Conservation (phyloP, 371 early-diverging fungal genomes). For the Dinochytrium kinnereticum region DNA sequence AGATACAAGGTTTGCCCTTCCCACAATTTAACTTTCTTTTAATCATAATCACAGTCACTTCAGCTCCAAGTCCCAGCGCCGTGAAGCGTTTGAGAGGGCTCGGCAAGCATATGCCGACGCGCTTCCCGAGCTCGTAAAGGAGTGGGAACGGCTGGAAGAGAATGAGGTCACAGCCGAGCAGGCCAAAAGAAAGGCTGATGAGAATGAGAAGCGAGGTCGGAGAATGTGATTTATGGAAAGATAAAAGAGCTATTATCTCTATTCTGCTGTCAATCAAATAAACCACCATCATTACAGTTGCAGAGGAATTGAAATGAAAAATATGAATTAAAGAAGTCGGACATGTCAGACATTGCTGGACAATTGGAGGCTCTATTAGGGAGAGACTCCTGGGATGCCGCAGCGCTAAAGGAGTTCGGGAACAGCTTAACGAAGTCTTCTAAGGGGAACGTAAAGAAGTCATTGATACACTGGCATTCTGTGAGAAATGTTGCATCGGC, state of each 20-base stretch:
- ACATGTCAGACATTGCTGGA: too few species aligned
- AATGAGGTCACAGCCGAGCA: conserved; percentile 32
- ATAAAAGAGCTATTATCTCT: too few species aligned
- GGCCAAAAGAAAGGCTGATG: conserved; percentile 20
- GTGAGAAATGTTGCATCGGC: background rate
- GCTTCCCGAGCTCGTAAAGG: conserved; percentile 18
- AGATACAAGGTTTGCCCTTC: background rate
- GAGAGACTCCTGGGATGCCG: background rate
- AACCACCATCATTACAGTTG: too few species aligned
- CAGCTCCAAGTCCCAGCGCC: conserved; percentile 19
- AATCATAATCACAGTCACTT: background rate
- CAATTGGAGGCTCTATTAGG: too few species aligned
- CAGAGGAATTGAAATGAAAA: too few species aligned
- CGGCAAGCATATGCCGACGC: conserved; percentile 25
- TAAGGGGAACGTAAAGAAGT: background rate
- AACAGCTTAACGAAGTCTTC: background rate
- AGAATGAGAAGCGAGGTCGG: conserved; percentile 21
- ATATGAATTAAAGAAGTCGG: too few species aligned
- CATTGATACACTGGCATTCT: background rate
- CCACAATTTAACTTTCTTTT: too few species aligned
- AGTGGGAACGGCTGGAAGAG: conserved; percentile 23
- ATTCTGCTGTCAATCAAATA: too few species aligned
- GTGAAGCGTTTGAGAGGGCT: conserved; percentile 28
- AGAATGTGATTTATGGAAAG: conserved; percentile 3
- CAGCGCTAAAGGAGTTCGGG: background rate